phyloP scores from a whole-genome alignment of 495 filamentous ascomycete species.

The Neurospora tetraspora region DNA sequence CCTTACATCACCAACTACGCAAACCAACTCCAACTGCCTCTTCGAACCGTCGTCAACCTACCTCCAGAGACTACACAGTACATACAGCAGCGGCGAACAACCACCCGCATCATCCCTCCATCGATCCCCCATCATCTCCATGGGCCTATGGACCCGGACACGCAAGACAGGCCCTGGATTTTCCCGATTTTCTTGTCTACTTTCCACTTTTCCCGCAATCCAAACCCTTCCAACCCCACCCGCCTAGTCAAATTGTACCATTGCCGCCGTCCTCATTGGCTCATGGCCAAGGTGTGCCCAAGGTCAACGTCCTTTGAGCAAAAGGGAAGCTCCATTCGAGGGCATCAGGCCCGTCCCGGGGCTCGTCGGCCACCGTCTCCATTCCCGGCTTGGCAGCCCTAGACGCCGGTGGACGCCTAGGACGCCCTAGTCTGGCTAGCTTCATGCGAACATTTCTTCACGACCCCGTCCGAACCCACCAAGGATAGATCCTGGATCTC shows the following conservation, averaged over 20 bases:
- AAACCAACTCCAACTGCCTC: neutral
- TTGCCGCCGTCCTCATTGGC: neutral
- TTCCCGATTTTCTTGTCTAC: neutral
- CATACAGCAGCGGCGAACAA: neutral
- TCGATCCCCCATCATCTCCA: neutral
- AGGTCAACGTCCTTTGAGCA: neutral
- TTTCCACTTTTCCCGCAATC: neutral
- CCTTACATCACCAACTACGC: neutral
- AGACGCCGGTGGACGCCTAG: neutral
- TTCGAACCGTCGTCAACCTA: neutral
- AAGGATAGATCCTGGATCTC: neutral
- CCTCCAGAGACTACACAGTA: neutral
- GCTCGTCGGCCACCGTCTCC: neutral
- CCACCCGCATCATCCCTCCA: neutral
- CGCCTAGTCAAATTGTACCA: neutral
- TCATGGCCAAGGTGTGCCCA: neutral
- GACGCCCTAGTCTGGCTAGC: neutral
- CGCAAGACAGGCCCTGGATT: neutral
- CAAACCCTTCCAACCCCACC: neutral
- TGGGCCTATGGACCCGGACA: neutral
- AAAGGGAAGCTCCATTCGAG: neutral
- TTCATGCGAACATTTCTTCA: slow-evolving; percentile 2
- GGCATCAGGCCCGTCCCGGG: neutral
- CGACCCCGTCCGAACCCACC: neutral
- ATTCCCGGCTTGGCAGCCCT: neutral